Evolutionary conservation across 148 eudicot species (phyloP).

Genomic region (Heliamphora exappendiculata): DNA sequence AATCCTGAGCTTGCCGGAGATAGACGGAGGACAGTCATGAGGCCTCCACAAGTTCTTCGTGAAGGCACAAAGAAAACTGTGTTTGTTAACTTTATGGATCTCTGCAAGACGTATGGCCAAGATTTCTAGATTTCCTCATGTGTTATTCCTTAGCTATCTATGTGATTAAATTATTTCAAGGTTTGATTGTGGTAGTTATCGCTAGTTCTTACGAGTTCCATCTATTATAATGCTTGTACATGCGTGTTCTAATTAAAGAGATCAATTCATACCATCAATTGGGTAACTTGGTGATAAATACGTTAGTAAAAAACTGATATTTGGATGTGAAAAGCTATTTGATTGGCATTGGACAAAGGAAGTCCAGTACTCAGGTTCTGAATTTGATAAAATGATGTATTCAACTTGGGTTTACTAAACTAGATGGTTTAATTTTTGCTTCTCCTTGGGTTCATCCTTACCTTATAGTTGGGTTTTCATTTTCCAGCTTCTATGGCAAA

Average conservation of each 20-base stretch:
- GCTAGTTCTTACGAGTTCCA: background rate
- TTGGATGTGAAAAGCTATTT: background rate
- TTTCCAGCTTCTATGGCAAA: background rate
- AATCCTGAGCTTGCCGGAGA: slow-evolving; percentile 98
- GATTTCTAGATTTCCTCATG: background rate
- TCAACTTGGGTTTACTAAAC: background rate
- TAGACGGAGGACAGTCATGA: slow-evolving; percentile 89
- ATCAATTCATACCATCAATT: background rate
- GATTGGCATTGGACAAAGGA: background rate
- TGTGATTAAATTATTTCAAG: background rate
- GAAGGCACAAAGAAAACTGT: slow-evolving; percentile 98
- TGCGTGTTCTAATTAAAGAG: background rate
- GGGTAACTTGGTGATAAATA: background rate
- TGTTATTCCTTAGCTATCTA: background rate
- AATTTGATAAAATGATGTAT: background rate
- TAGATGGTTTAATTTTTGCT: background rate
- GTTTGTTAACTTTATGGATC: slow-evolving; percentile 88
- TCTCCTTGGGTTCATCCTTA: background rate
- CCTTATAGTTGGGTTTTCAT: background rate
- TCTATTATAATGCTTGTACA: background rate
- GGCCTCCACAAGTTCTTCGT: slow-evolving; percentile 96
- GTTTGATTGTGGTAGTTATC: background rate
- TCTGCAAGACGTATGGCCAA: slow-evolving; percentile 68
- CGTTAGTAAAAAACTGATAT: background rate
- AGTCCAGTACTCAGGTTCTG: background rate